Base-by-base conservation (phyloP, 2,329 filamentous ascomycete species). In the Aspergillus candidus region DNA sequence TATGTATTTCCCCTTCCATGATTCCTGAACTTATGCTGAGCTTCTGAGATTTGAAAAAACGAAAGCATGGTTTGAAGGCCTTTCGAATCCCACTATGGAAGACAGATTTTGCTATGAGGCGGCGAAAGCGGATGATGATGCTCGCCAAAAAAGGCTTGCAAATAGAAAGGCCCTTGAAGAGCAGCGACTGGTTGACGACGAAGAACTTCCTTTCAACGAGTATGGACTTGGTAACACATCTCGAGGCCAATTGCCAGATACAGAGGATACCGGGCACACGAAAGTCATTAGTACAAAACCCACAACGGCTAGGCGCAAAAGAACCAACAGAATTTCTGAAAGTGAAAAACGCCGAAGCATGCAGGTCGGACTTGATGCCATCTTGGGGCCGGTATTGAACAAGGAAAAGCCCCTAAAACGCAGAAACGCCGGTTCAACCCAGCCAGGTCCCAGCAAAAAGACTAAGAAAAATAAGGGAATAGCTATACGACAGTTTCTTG, bases 401-500 rank as follows among this genome's bases (percentile, higher is more conserved):
- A 42, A 29, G 11, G 33, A 32, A 30, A 30, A 14, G 11, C 11
- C 32, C 14, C 29, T 18, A 18, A 38, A 34, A 49, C 45, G 34
- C 40, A 41, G 2, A 38, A 33, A 15, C 4, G 10, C 15, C 30
- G n/a, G n/a, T 18, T 27, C 32, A 33, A 30, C 31, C 4, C 11
- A 27, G 4, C 6, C 12, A 6, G 31, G 29, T 11, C 1, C 15
- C 13, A 39, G 7, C 15, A 38, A 50, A 32, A 49, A 42, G 32
- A 22, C 29, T 1, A 44, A 47, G 17, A 38, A 43, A n/a, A 40
- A 38, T 6, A 27, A 44, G 35, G 36, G 29, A 6, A 11, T 61
- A 34, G 54, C 59, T 14, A 7, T 62, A 10, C 33, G 47, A 7
- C 44, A 44, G 11, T 39, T 66, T 8, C 46, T 55, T 10, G 22